Evolutionary conservation across 805 yeast species (phyloP).

Genomic region (Saturnispora dispora): DNA sequence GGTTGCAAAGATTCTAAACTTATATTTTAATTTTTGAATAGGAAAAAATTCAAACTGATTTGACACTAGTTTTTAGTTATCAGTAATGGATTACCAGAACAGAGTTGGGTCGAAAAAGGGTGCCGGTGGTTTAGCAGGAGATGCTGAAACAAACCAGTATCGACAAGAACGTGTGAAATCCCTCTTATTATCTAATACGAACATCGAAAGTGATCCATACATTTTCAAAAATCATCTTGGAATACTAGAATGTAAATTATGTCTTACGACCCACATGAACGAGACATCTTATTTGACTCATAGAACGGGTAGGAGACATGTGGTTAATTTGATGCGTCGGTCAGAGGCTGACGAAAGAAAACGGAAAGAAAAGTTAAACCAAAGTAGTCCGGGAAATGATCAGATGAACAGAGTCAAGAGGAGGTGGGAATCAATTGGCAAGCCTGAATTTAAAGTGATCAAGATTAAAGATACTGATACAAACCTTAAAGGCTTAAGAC

Average conservation of each 20-base stretch:
- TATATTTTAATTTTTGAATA: too few species aligned
- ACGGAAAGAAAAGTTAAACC: neutral
- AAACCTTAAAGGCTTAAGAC: constrained; percentile 52
- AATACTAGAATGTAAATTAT: constrained; percentile 70
- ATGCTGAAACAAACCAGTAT: constrained; percentile 58
- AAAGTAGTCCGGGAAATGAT: constrained; percentile 12
- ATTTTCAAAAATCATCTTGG: constrained; percentile 81
- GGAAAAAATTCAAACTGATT: neutral
- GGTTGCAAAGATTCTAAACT: neutral
- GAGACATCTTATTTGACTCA: constrained; percentile 80
- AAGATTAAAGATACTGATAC: constrained; percentile 59
- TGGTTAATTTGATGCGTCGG: constrained; percentile 58
- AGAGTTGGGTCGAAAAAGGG: constrained; percentile 89
- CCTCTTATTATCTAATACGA: constrained; percentile 42
- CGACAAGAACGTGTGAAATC: constrained; percentile 60
- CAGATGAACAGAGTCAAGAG: constrained; percentile 27
- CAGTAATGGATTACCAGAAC: constrained; percentile 77
- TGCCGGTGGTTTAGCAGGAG: constrained; percentile 80
- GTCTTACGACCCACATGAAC: constrained; percentile 72
- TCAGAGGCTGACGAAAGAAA: constrained; percentile 29
- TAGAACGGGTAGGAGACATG: constrained; percentile 78
- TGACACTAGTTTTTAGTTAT: neutral
- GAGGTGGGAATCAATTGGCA: constrained; percentile 53
- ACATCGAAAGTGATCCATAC: constrained; percentile 66
- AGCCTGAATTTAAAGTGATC: constrained; percentile 60